A percentile compares a stretch with the other conserved stretches of the same genome.
Evolutionary conservation across 2,329 filamentous ascomycete species (phyloP).

Genomic region (Fusarium torulosum): DNA sequence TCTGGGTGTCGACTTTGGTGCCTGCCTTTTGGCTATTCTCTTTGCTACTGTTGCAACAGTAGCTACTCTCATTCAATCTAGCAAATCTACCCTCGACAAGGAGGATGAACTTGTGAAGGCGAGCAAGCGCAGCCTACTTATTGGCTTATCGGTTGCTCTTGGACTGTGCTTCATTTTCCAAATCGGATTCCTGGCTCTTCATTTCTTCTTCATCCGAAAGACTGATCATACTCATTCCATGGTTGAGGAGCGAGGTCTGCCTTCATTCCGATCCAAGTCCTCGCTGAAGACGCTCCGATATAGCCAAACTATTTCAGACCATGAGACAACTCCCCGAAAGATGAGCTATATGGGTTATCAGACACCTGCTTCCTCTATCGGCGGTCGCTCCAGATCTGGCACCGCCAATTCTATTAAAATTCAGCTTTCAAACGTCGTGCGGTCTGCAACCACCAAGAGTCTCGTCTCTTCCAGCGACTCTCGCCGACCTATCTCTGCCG

Average conservation of each 20-base stretch:
- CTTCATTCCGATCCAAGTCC: slow-evolving; percentile 44
- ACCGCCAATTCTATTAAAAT: slow-evolving; percentile 50
- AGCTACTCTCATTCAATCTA: slow-evolving; percentile 57
- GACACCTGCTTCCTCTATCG: slow-evolving; percentile 60
- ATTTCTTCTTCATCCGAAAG: slow-evolving; percentile 57
- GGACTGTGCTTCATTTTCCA: slow-evolving; percentile 62
- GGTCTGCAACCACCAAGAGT: slow-evolving; percentile 69
- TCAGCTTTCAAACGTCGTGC: slow-evolving; percentile 61
- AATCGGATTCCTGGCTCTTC: slow-evolving; percentile 61
- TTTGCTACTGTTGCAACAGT: slow-evolving; percentile 61
- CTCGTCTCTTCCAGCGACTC: slow-evolving; percentile 63
- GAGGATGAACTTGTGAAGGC: slow-evolving; percentile 26
- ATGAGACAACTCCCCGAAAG: slow-evolving; percentile 51
- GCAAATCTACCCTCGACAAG: slow-evolving; percentile 41
- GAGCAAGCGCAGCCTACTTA: slow-evolving; percentile 53
- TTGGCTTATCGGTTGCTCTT: slow-evolving; percentile 60
- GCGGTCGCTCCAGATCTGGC: slow-evolving; percentile 43
- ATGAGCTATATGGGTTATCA: slow-evolving; percentile 54
- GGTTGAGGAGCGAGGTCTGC: slow-evolving; percentile 41
- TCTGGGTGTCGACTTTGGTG: slow-evolving; percentile 45
- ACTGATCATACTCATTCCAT: slow-evolving; percentile 40
- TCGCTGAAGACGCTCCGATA: slow-evolving; percentile 66
- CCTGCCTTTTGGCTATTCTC: slow-evolving; percentile 56
- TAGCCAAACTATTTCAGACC: slow-evolving; percentile 57
- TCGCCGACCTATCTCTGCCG: slow-evolving; percentile 62